Evolutionary conservation across 371 early-diverging fungal species (phyloP), one percentile per base, ranked within the genome.

Genomic region (Rhizopus stolonifer): DNA sequence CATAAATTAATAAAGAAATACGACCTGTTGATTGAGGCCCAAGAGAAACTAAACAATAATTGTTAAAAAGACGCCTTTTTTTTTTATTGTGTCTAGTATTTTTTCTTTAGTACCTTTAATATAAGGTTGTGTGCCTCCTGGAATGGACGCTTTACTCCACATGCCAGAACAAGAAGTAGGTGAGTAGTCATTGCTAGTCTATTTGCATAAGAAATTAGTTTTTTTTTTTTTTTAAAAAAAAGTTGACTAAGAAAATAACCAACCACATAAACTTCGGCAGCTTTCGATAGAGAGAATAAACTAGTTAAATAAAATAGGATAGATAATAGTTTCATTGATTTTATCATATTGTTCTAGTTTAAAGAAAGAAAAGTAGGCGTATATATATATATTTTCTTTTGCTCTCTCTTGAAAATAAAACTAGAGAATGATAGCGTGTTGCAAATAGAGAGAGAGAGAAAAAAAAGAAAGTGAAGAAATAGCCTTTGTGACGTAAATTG

Each of bases 1-100:
- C 84, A 43, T 77, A 81, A 25, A 83, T 66, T 22, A 81, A 66
- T 22, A 81, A 51, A 1, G 82, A 73, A 1, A 73, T 70, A 25
- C 74, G 54, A 21, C 78, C 82, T 9, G 58, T 55, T 4, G 86
- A 80, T 5, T 53, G 25, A 1, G 42, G 42, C 3, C 64, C 67
- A 48, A 79, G 61, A 25, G 78, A 68, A 10, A 83, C 85, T 85
- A 45, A 10, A 49, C 34, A 31, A n/a, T 14, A 18, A 25, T 13
- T 15, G 11, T 36, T 36, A n/a, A 5, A n/a, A 1, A 4, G 36
- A 14, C n/a, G 15, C 2, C n/a, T 11, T 36, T 4, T n/a, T 0
- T 14, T 5, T 15, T 36, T 36, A n/a, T 36, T 36, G 9, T 34
- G n/a, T n/a, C n/a, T n/a, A n/a, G n/a, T n/a, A n/a, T n/a, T n/a